A percentile compares a stretch with the other conserved stretches of the same genome.
Evolutionary conservation across 2,329 filamentous ascomycete genomes (phyloP).

Genomic region (Hypoxylon sp.): DNA sequence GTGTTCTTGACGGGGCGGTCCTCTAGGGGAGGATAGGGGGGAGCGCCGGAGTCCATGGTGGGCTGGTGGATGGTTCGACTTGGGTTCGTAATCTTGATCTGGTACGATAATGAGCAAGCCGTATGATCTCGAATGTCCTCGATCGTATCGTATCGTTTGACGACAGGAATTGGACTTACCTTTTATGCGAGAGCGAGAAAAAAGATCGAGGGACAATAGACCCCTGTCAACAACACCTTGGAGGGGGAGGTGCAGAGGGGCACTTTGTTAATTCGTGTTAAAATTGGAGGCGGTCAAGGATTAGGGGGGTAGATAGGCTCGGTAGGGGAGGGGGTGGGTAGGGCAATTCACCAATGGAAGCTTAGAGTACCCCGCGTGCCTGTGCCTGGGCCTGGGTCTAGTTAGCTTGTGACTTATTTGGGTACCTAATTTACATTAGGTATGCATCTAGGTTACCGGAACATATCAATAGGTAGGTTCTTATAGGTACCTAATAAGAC

Average conservation of each 20-base stretch:
- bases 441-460: neutral
- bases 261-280: constrained; percentile 20
- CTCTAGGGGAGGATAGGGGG: constrained; percentile 77
- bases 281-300: constrained; percentile 33
- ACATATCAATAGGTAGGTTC: constrained; percentile 3
- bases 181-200: neutral
- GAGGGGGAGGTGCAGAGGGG: constrained; percentile 33
- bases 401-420: constrained; percentile 6
- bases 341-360: constrained; percentile 31
- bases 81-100: neutral
- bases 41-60: constrained; percentile 56
- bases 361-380: constrained; percentile 24
- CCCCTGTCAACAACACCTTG: neutral
- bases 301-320: constrained; percentile 1
- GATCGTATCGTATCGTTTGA: neutral
- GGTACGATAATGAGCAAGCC: neutral
- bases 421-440: neutral
- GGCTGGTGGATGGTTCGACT: constrained; percentile 9
- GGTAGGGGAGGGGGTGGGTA: neutral
- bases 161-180: neutral
- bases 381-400: constrained; percentile 7
- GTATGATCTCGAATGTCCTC: constrained; percentile 10
- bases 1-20: constrained; percentile 92
- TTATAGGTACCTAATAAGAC: no score
- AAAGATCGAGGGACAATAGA: constrained; percentile 12